Percentiles rank a stretch among this genome's conserved stretches.
phyloP scores from a whole-genome alignment of 2,329 filamentous ascomycete genomes.

The Hymenoscyphus salicellus region DNA sequence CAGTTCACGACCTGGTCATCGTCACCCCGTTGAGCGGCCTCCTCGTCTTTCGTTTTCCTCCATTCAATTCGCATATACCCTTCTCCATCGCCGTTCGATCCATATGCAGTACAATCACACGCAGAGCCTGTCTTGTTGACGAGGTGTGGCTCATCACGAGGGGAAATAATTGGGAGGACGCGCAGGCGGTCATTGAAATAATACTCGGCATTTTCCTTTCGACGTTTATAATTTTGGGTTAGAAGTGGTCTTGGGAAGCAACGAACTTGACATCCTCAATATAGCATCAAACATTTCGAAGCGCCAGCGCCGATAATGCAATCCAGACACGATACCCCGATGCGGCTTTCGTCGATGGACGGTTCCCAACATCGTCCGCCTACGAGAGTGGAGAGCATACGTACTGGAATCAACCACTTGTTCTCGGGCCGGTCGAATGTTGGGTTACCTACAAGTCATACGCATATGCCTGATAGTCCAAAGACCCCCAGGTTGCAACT shows the following conservation, averaged over 20 bases:
- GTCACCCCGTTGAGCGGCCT: slow-evolving; percentile 17
- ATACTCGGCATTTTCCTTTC: slow-evolving; percentile 13
- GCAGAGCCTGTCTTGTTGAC: slow-evolving; percentile 30
- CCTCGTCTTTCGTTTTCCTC: slow-evolving; percentile 17
- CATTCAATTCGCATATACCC: slow-evolving; percentile 11
- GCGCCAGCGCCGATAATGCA: slow-evolving; percentile 23
- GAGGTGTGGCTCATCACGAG: slow-evolving; percentile 17
- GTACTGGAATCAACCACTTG: slow-evolving; percentile 27
- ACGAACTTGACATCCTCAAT: slow-evolving; percentile 10
- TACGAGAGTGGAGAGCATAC: slow-evolving; percentile 28
- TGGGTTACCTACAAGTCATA: slow-evolving; percentile 17
- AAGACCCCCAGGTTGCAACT: slow-evolving; percentile 47
- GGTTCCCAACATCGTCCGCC: slow-evolving; percentile 13
- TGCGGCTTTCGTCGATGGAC: slow-evolving; percentile 20
- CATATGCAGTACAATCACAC: slow-evolving; percentile 28
- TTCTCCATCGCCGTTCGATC: slow-evolving; percentile 18
- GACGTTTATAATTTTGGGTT: slow-evolving; percentile 16
- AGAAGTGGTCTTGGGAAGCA: slow-evolving; percentile 16
- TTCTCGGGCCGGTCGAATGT: slow-evolving; percentile 32
- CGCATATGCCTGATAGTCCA: slow-evolving; percentile 38
- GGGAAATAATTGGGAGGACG: slow-evolving; percentile 22
- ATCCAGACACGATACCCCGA: slow-evolving; percentile 17
- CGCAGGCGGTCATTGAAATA: slow-evolving; percentile 22
- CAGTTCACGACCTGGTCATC: slow-evolving; percentile 15
- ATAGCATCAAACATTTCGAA: slow-evolving; percentile 13